Evolutionary conservation across 495 filamentous ascomycete genomes (phyloP), one percentile per base, ranked within the genome.

Genomic region (Astrocystis sublimbata): DNA sequence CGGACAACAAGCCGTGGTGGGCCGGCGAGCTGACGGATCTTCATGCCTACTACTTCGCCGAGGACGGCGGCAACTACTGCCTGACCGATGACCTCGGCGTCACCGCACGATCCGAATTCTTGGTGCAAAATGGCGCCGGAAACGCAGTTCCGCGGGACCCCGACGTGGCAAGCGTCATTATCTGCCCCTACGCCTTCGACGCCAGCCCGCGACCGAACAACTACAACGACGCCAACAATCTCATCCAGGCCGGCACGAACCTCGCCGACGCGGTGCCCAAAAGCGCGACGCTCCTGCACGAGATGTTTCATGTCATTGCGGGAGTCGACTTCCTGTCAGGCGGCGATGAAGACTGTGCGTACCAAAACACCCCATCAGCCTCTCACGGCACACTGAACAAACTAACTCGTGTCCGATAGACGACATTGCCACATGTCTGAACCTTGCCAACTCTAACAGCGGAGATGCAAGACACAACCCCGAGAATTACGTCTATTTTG

Each of bases 401-500:
- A n/a, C n/a, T n/a, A n/a, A n/a, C n/a, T n/a, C n/a, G n/a, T n/a
- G n/a, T n/a, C n/a, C n/a, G n/a, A n/a, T n/a, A n/a, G n/a, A n/a
- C n/a, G n/a, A n/a, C n/a, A n/a, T n/a, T n/a, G n/a, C n/a, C n/a
- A n/a, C n/a, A n/a, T n/a, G n/a, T n/a, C n/a, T n/a, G n/a, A 15
- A 8, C 26, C 12, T 43, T 35, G 4, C 31, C n/a, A n/a, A n/a
- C n/a, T n/a, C n/a, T n/a, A n/a, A n/a, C n/a, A n/a, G n/a, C n/a
- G n/a, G n/a, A n/a, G n/a, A n/a, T n/a, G n/a, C n/a, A n/a, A n/a
- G 6, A 26, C 15, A 10, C 31, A 65, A 65, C 54, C 55, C 50
- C 2, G 57, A 65, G 40, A 60, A 47, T 33, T 65, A 61, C 38
- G 49, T 56, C 40, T 65, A 56, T 42, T 65, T 55, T 33, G 21